phyloP scores from a whole-genome alignment of 768 basidiomycete genomes.

The Lyophyllum semitale region DNA sequence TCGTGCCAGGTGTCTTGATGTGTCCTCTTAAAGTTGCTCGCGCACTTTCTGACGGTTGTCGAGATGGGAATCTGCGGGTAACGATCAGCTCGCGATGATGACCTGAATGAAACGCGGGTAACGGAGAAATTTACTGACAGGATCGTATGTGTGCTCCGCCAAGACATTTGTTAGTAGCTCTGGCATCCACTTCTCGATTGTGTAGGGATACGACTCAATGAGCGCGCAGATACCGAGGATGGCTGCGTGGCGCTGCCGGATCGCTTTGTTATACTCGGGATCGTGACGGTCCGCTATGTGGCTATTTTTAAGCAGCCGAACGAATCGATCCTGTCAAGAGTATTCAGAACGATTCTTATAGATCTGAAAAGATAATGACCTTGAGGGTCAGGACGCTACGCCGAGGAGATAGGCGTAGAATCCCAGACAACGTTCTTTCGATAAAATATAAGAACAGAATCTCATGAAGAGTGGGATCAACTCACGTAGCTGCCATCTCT shows the following conservation, averaged over 20 bases:
- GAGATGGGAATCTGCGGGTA: conserved; percentile 73
- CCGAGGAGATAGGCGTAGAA: conserved; percentile 79
- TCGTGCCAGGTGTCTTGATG: conserved; percentile 91
- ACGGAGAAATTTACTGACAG: conserved; percentile 41
- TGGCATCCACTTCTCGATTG: conserved; percentile 93
- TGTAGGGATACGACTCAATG: conserved; percentile 94
- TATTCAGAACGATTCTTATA: not conserved
- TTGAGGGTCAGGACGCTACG: conserved; percentile 76
- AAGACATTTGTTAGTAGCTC: conserved; percentile 77
- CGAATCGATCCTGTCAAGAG: conserved; percentile 67
- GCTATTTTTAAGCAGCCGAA: conserved; percentile 68
- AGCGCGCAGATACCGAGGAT: conserved; percentile 94
- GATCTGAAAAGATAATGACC: conserved; percentile 35
- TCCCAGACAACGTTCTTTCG: conserved; percentile 73
- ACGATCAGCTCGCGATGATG: conserved; percentile 11
- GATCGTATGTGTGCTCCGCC: conserved; percentile 85
- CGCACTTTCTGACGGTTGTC: conserved; percentile 79
- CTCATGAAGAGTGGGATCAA: not conserved
- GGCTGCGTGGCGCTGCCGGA: conserved; percentile 85
- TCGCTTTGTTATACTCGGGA: conserved; percentile 64
- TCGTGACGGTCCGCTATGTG: conserved; percentile 66
- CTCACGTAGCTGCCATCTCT: conserved; percentile 85
- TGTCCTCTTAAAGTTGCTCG: conserved; percentile 78
- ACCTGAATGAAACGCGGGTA: not conserved
- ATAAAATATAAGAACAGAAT: conserved; percentile 1